phyloP scores from a whole-genome alignment of 495 filamentous ascomycete genomes.

The Xylaria cubensis region DNA sequence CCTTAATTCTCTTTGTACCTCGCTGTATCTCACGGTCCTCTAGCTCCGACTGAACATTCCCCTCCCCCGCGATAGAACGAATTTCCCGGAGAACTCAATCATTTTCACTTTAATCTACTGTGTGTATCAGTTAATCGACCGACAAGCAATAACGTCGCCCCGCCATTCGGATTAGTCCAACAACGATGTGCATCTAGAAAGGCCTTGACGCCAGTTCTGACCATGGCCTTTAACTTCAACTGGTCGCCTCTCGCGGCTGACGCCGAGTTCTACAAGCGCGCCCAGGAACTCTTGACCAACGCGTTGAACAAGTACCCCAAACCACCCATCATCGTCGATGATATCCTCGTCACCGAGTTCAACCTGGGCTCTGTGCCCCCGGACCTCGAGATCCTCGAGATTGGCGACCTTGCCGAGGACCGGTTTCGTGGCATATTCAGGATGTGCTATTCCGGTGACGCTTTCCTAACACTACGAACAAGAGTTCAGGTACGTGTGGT shows the following conservation, averaged over 20 bases:
- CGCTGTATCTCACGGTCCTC: neutral
- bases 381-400: slow-evolving; percentile 93
- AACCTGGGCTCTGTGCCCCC: slow-evolving; percentile 93
- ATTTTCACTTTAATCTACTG: neutral
- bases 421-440: slow-evolving; percentile 98
- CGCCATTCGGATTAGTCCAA: slow-evolving; percentile 16
- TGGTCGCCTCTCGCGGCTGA: slow-evolving; percentile 98
- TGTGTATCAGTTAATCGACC: slow-evolving; percentile 14
- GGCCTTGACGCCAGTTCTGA: slow-evolving; percentile 11
- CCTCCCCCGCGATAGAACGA: slow-evolving; percentile 17
- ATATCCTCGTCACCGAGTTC: slow-evolving; percentile 97
- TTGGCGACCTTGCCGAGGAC: slow-evolving; percentile 96
- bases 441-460: slow-evolving; percentile 96
- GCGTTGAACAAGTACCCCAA: slow-evolving; percentile 98
- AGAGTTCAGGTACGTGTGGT: slow-evolving; percentile 75
- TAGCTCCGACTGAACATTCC: neutral
- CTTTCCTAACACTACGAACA: slow-evolving; percentile 91
- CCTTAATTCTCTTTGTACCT: neutral
- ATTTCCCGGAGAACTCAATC: neutral
- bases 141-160: neutral
- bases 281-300: slow-evolving; percentile 90
- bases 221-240: slow-evolving; percentile 99
- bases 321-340: slow-evolving; percentile 98
- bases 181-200: slow-evolving; percentile 23
- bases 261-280: slow-evolving; percentile 86